Base-by-base conservation (phyloP, 306 rosid species). In the Sophora flavescens region DNA sequence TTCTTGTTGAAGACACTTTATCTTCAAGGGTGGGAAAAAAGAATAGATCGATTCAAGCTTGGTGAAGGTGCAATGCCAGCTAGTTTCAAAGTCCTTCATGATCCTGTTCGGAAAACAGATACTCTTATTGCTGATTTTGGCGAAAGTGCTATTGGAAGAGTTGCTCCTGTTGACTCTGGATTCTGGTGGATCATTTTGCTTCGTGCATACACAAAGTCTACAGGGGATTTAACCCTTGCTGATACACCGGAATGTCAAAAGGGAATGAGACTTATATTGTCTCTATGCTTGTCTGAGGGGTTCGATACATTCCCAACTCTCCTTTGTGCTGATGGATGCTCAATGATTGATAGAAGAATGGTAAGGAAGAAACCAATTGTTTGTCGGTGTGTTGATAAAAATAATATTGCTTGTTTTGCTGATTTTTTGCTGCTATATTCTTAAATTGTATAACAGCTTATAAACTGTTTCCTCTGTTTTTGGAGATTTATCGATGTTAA, bases 21-120 rank as follows among this genome's bases (percentile, higher is more conserved):
- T 78, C 93, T 92, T 78, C 97, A 92, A 68, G 93, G 96, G 63
- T 92, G 97, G 97, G 97, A 92, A 70, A 92, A 92, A 72, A 88
- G 91, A 82, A 84, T 92, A 63, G 97, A 92, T 74, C 80, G 97
- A 68, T 92, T 92, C 86, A 92, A 92, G 86, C 96, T 92, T 35
- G 97, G 97, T 36, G 96, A 92, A 87, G 97, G 97, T 61, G 97
- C 80, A 26, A 92, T 92, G 97, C 97, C 97, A 9, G 97, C 97
- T 56, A 92, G 97, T 85, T 92, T 92, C 82, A 92, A 92, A 84
- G 97, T 92, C 65, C 96, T 88, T 78, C 97, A 92, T 41, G 96
- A 92, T 59, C 96, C 97, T 6, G 50, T 44, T 30, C 78, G 96
- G 77, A 92, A 90, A 68, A 83, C 93, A 39, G 97, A 92, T 72